Base-by-base conservation (phyloP, 2,329 filamentous ascomycete species). In the Talaromyces albobiverticillius region DNA sequence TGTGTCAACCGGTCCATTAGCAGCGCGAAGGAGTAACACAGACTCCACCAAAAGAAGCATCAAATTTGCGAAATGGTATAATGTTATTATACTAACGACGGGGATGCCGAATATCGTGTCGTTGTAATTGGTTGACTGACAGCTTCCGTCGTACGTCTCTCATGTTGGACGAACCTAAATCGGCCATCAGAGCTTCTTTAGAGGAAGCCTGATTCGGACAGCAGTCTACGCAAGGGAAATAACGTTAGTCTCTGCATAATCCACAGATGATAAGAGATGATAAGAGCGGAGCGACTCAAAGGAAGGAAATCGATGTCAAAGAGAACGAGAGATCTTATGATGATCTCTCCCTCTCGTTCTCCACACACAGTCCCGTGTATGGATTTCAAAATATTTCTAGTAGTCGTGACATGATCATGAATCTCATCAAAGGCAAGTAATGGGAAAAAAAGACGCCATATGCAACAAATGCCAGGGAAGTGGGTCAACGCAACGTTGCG, bases 201-300 rank as follows among this genome's bases (percentile, higher is more conserved):
- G 62, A 77, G 63, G 64, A 77, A 77, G 57, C 75, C 75, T 47
- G 75, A 77, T 64, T 77, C 75, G 54, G 74, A 76, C 40, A 77
- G 67, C 50, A 77, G 68, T 71, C 72, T 75, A 74, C 71, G 67
- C 72, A 74, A 74, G 70, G 67, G 59, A 57, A 54, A 61, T 54
- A 61, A 64, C 56, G 62, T 57, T 60, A 60, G 58, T 53, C 22
- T 46, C 41, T 32, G 54, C 38, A 40, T 26, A 26, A 43, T 25
- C 40, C 43, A 46, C 25, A 45, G 29, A 50, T 49, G 46, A 23
- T 42, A 42, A 42, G 25, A 38, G 34, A 50, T 11, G 20, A 25
- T 45, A 29, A 32, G 36, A 22, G 18, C 23, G 36, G 36, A 40
- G 26, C 22, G 18, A 50, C 13, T 16, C 26, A 50, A 23, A 42